A percentile compares a stretch with the other conserved stretches of the same genome.
Conservation (phyloP, 2,329 filamentous ascomycete species). For the Thyridium curvatum region DNA sequence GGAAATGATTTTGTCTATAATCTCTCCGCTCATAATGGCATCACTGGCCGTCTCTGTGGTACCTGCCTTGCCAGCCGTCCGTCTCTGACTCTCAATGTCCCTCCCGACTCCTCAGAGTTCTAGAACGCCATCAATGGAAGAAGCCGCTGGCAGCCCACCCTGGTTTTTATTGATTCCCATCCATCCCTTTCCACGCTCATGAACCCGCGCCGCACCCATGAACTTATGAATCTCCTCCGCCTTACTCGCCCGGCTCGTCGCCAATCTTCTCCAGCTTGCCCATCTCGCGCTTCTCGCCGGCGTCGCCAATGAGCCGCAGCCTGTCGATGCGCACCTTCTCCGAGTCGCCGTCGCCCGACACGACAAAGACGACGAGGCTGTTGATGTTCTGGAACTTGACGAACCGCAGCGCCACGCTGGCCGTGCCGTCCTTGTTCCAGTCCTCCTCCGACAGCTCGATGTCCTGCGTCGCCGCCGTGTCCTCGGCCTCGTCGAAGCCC, state of each 20-base stretch:
- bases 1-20: too few species aligned
- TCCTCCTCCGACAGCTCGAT: conserved; percentile 69
- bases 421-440: conserved; percentile 77
- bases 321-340: conserved; percentile 83
- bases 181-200: too few species aligned
- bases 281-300: conserved; percentile 85
- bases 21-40: too few species aligned
- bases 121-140: too few species aligned
- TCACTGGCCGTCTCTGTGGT: too few species aligned
- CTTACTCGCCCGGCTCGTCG: conserved; percentile 63
- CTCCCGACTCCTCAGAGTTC: too few species aligned
- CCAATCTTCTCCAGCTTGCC: conserved; percentile 94
- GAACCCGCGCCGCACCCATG: too few species aligned
- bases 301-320: conserved; percentile 76
- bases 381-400: conserved; percentile 97
- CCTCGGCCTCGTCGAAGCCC: conserved; percentile 91
- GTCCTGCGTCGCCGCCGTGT: conserved; percentile 72
- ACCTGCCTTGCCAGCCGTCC: too few species aligned
- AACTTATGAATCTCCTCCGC: too few species aligned
- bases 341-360: conserved; percentile 73
- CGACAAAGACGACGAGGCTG: conserved; percentile 81
- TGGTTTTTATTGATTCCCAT: too few species aligned
- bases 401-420: conserved; percentile 69
- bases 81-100: too few species aligned
- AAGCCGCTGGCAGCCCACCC: too few species aligned